These are phyloP conservation scores for Rhizoclosmatium globosum DNA, from an alignment of 192 early-diverging fungal genomes.

Conservation along the genomic window DNA sequence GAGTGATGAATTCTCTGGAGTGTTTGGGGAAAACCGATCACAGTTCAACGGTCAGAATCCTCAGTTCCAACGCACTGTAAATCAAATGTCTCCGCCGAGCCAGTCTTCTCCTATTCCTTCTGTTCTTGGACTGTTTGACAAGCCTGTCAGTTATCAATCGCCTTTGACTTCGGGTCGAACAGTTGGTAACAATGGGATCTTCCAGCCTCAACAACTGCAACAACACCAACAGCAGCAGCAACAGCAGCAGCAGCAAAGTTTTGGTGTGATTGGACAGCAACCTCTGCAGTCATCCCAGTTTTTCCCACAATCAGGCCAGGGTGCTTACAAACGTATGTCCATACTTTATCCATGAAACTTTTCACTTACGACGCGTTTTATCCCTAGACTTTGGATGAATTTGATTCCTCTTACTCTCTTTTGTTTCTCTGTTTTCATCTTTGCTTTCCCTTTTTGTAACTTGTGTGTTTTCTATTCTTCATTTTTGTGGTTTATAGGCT, in stretches of 20 bases:
- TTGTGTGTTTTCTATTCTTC: background rate
- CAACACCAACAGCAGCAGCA: constrained; percentile 9
- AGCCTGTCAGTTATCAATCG: background rate
- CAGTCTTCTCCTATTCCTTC: constrained; percentile 27
- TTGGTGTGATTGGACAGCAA: constrained; percentile 34
- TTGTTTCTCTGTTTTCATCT: constrained; percentile 3
- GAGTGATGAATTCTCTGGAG: background rate
- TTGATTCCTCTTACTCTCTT: background rate
- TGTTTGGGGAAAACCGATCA: background rate
- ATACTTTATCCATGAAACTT: background rate
- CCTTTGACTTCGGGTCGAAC: background rate
- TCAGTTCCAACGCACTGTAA: constrained; percentile 17
- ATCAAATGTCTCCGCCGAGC: constrained; percentile 29
- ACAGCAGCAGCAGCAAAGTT: constrained; percentile 19
- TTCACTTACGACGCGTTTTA: constrained; percentile 7
- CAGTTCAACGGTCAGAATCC: constrained; percentile 10
- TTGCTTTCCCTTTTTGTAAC: background rate
- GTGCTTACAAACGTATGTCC: background rate
- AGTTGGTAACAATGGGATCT: constrained; percentile 1
- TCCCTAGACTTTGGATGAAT: background rate
- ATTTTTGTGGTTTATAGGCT: background rate
- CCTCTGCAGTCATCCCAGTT: background rate
- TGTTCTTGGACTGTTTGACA: constrained; percentile 21
- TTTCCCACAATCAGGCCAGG: background rate
- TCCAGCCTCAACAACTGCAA: constrained; percentile 13